Evolutionary conservation across 2,329 filamentous ascomycete species (phyloP).

Genomic region (Cladosporium sp.): DNA sequence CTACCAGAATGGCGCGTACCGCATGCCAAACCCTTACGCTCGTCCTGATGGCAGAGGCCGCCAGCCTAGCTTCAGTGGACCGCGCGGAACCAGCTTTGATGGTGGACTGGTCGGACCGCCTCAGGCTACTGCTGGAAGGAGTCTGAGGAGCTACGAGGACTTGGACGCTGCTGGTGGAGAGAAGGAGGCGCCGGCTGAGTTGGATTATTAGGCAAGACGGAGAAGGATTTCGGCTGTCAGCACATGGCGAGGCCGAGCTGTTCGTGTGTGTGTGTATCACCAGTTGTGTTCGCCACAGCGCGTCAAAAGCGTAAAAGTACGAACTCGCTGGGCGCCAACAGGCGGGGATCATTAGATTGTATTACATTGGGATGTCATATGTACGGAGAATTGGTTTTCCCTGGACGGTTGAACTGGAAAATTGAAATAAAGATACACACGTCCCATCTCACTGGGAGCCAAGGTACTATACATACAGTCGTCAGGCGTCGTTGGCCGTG

Average conservation of each 20-base stretch:
- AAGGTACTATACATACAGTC: not conserved
- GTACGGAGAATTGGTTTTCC: not conserved
- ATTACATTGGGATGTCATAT: not conserved
- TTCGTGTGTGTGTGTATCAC: not conserved
- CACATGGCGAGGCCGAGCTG: not conserved
- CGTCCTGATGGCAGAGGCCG: slow-evolving; percentile 30
- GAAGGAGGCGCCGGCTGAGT: slow-evolving; percentile 69
- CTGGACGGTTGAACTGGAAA: not conserved
- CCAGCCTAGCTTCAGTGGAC: slow-evolving; percentile 21
- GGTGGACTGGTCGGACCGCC: slow-evolving; percentile 72
- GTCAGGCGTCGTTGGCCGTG: not conserved
- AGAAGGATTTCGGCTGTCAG: not conserved
- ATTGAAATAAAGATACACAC: not conserved
- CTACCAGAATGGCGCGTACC: slow-evolving; percentile 35
- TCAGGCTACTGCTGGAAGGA: slow-evolving; percentile 89
- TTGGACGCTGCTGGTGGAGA: slow-evolving; percentile 68
- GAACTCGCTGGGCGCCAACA: not conserved
- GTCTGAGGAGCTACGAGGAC: slow-evolving; percentile 96
- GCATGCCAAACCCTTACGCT: slow-evolving; percentile 35
- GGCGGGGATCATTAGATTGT: not conserved
- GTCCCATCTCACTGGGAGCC: not conserved
- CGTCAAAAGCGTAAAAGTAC: not conserved
- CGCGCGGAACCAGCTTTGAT: slow-evolving; percentile 20
- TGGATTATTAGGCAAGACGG: slow-evolving; percentile 72
- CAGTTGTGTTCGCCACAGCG: not conserved